Conservation (phyloP, 1,284 basidiomycete genomes). For the Ceratobasidium sp. region DNA sequence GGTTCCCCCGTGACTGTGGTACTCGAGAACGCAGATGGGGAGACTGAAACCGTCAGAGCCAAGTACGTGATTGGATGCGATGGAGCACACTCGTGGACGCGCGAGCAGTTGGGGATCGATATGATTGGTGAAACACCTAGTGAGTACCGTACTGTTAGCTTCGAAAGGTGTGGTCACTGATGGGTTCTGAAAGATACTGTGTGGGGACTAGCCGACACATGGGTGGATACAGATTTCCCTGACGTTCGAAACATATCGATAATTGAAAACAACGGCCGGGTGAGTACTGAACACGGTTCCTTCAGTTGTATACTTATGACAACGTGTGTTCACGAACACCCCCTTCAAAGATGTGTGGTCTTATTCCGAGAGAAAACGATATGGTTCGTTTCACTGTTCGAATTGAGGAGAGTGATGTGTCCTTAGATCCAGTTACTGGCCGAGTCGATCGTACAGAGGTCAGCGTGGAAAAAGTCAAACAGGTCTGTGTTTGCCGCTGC, state of each 20-base stretch:
- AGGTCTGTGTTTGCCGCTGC: conserved; percentile 3
- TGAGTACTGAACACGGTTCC: conserved; percentile 56
- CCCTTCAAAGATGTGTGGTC: not conserved
- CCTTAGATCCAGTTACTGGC: not conserved
- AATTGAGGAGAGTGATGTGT: not conserved
- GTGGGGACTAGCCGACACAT: conserved; percentile 18
- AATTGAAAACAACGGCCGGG: conserved; percentile 36
- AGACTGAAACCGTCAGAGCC: not conserved
- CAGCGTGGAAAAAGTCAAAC: not conserved
- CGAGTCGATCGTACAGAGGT: conserved; percentile 32
- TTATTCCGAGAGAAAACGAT: conserved; percentile 33
- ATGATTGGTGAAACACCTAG: conserved; percentile 29
- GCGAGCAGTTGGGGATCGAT: conserved; percentile 7
- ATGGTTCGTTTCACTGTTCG: conserved; percentile 38
- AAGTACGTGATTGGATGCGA: conserved; percentile 40
- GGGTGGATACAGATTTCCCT: conserved; percentile 21
- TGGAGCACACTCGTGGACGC: conserved; percentile 39
- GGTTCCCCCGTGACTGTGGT: not conserved
- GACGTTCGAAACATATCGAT: conserved; percentile 22
- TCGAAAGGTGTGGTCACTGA: conserved; percentile 1
- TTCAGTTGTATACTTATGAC: conserved; percentile 71
- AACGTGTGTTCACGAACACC: conserved; percentile 50
- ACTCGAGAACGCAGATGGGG: not conserved
- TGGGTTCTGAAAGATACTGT: not conserved
- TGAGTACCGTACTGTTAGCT: not conserved